Conservation (phyloP, 345 rosid species). For the Eucalyptus victrix region DNA sequence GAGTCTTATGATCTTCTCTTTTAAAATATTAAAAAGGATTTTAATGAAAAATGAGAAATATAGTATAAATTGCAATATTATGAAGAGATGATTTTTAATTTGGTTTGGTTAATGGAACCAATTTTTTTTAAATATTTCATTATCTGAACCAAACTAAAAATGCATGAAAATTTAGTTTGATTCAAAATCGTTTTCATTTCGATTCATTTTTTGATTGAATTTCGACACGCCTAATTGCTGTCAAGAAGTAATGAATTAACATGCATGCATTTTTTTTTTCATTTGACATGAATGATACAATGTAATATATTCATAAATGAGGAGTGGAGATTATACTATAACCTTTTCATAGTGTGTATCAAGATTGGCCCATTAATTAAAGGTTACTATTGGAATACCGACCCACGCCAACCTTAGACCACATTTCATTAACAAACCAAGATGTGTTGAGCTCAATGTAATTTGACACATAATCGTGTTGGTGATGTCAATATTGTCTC, state of each 20-base stretch:
- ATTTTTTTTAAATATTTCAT: no score
- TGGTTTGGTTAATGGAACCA: no score
- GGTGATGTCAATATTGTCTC: no score
- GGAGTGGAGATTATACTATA: no score
- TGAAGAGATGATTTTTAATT: no score
- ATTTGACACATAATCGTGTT: no score
- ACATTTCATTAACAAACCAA: not conserved
- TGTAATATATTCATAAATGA: no score
- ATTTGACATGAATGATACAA: not conserved
- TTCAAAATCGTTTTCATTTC: fast-evolving
- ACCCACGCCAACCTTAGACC: not conserved
- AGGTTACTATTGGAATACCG: no score
- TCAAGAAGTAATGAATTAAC: fast-evolving
- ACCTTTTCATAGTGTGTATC: not conserved
- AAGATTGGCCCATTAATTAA: not conserved
- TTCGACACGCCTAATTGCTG: fast-evolving
- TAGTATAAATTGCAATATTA: not conserved
- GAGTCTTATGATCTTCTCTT: not conserved
- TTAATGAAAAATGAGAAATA: no score
- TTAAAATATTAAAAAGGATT: no score
- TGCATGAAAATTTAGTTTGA: fast-evolving
- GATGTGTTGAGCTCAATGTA: no score
- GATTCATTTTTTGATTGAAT: fast-evolving
- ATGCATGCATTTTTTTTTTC: not conserved
- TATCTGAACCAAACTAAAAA: fast-evolving